Conservation (phyloP, 805 yeast species). For the Lachancea mirantina region DNA sequence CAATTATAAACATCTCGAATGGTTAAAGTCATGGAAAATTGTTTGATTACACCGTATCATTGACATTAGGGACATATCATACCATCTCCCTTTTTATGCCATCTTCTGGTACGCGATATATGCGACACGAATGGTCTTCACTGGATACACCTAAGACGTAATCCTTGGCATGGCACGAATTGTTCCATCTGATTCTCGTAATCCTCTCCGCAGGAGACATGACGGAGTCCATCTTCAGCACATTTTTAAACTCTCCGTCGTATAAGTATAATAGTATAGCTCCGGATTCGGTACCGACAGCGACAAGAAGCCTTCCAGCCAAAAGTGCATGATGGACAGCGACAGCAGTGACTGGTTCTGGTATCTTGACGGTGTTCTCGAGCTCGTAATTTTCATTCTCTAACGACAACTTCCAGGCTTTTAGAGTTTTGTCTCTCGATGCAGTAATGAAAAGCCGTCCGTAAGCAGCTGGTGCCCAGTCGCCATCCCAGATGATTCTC, state of each 20-base stretch:
- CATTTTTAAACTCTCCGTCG: conserved; percentile 24
- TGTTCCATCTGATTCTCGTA: conserved; percentile 53
- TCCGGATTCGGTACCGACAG: conserved; percentile 71
- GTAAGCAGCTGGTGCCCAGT: conserved; percentile 61
- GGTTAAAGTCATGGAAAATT: conserved; percentile 53
- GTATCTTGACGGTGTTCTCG: conserved; percentile 38
- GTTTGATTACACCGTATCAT: conserved; percentile 15
- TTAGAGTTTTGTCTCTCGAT: conserved; percentile 76
- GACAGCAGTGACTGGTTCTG: conserved; percentile 60
- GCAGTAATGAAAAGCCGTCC: conserved; percentile 66
- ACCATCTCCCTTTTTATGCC: conserved; percentile 1
- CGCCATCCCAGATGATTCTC: conserved; percentile 92
- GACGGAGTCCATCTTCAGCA: conserved; percentile 31
- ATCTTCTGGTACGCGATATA: conserved; percentile 24
- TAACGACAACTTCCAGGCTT: conserved; percentile 53
- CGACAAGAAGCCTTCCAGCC: conserved; percentile 35
- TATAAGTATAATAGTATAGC: conserved; percentile 40
- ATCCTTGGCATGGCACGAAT: conserved; percentile 16
- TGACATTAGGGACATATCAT: background rate
- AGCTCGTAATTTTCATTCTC: conserved; percentile 34
- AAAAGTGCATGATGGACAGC: conserved; percentile 37
- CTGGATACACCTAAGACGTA: conserved; percentile 53
- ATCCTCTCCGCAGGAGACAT: conserved; percentile 58
- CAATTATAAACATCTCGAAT: conserved; percentile 44
- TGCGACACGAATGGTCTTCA: conserved; percentile 51